Conservation (phyloP, 2,329 filamentous ascomycete species). For the Trichoderma harzianum region DNA sequence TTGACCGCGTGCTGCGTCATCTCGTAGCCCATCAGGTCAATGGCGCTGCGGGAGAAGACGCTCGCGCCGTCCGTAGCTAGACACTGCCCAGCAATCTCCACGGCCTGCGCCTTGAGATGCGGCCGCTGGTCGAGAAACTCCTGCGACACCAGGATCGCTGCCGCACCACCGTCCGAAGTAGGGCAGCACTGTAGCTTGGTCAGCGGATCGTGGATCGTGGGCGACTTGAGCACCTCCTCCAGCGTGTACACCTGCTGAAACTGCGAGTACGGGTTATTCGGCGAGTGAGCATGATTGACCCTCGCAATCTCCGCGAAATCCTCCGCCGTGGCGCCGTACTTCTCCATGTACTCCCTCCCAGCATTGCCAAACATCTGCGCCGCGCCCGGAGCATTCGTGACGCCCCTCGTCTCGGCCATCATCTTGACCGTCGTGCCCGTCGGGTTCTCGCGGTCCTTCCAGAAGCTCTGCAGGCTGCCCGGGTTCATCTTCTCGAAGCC, state of each 20-base stretch:
- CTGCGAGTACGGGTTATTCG: conserved; percentile 95
- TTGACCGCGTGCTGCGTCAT: conserved; percentile 74
- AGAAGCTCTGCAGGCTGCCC: conserved; percentile 79
- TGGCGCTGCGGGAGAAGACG: conserved; percentile 75
- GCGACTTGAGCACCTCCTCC: conserved; percentile 72
- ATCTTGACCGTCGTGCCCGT: conserved; percentile 69
- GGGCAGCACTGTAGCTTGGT: conserved; percentile 99
- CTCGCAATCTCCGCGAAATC: conserved; percentile 95
- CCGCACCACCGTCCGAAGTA: conserved; percentile 87
- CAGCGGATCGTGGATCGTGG: conserved; percentile 79
- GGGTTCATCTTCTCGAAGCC: conserved; percentile 99
- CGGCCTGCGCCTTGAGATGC: conserved; percentile 75
- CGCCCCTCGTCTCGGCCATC: conserved; percentile 77
- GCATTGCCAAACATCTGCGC: conserved; percentile 97
- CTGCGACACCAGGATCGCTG: conserved; percentile 84
- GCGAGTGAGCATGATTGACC: conserved; percentile 88
- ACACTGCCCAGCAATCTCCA: conserved; percentile 83
- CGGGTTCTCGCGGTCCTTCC: conserved; percentile 80
- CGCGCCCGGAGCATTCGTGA: conserved; percentile 78
- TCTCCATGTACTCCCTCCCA: conserved; percentile 91
- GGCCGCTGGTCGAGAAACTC: conserved; percentile 82
- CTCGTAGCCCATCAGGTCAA: conserved; percentile 84
- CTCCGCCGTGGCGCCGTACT: conserved; percentile 77
- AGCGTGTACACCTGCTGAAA: conserved; percentile 89
- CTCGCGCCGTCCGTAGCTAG: conserved; percentile 79